Base-by-base conservation (phyloP, 352 stramenopile genomes). In the Pythium myriotylum region DNA sequence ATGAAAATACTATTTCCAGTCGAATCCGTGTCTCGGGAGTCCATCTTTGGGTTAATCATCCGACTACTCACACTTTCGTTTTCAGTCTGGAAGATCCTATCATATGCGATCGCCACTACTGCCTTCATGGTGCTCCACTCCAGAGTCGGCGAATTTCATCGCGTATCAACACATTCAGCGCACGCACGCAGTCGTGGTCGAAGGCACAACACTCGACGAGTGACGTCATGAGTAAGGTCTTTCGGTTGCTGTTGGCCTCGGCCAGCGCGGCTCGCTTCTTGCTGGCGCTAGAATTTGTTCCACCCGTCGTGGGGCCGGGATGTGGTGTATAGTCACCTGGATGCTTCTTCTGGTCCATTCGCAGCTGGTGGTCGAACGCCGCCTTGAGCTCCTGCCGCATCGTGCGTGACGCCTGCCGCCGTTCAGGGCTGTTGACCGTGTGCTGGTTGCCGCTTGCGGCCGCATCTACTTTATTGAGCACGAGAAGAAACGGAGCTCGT, bases 391-490 rank as follows among this genome's bases (percentile, higher is more conserved):
- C 71, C 45, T 71, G 68, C n/a, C 77, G 68, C 22, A 74, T 62
- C n/a, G 62, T 62, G 0, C 68, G 71, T 52, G 66, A 68, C 3
- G 58, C 53, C 26, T 72, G 70, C 26, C 76, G 71, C 16, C 77
- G 67, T 9, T 76, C 67, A 65, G 13, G 59, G 58, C 35, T 72
- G 53, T 49, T 54, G 39, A 27, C 17, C 13, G 23, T 24, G 3
- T 39, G 20, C 5, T 4, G n/a, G 7, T 6, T 24, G 14, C 39
- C 24, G 20, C 19, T 50, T 37, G 50, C 47, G n/a, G 67, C 35
- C 5, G n/a, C 45, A 50, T 89, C 79, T 1, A 58, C 72, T 67
- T 89, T 89, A 68, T 89, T 89, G 33, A 89, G 55, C 16, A 89
- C 24, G 2, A 88, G 48, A 39, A 86, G 75, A 32, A 89, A 67